Base-by-base conservation (phyloP, 805 yeast species). In the Candida cerambycidarum region DNA sequence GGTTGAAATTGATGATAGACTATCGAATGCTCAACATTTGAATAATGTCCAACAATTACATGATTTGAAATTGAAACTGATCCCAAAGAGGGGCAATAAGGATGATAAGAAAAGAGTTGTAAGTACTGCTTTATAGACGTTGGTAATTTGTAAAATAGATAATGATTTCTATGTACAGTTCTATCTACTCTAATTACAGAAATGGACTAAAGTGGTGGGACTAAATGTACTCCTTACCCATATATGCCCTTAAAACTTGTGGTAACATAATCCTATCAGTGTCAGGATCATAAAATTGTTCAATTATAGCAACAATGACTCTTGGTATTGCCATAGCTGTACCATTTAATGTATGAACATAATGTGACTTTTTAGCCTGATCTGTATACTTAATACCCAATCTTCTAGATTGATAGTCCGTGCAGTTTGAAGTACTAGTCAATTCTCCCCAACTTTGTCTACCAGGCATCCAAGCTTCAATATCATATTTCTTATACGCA, bases 401-500 rank as follows among this genome's bases (percentile, higher is more conserved):
- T 55, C 98, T 75, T 61, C 96, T 75, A 6, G 95, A 68, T 65
- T 93, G 99, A 61, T 79, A 93, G 52, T 90, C 97, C 3, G 89
- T 78, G 62, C 99, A 93, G 58, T 90, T 92, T 2, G 97, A 89
- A 1, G 95, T 76, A 21, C 96, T 87, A 1, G 95, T 82, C 24
- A 93, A 73, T 59, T 93, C 99, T 3, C 99, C 99, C 88, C 95
- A 92, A 1, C 67, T 61, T 1, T 88, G 90, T 54, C 97, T 78
- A 2, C 98, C 97, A 0, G 98, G 98, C 98, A 93, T 92, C 89
- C 96, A 88, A 0, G 90, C 96, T 63, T 93, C 99, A 44, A 90
- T 87, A 54, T 93, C 99, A 58, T 82, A 88, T 60, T 93, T 93
- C 56, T 85, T 83, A 62, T 75, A 80, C 0, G 98, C 98, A 1